Conservation (phyloP, 495 filamentous ascomycete species). For the Aspergillus carlsbadensis region DNA sequence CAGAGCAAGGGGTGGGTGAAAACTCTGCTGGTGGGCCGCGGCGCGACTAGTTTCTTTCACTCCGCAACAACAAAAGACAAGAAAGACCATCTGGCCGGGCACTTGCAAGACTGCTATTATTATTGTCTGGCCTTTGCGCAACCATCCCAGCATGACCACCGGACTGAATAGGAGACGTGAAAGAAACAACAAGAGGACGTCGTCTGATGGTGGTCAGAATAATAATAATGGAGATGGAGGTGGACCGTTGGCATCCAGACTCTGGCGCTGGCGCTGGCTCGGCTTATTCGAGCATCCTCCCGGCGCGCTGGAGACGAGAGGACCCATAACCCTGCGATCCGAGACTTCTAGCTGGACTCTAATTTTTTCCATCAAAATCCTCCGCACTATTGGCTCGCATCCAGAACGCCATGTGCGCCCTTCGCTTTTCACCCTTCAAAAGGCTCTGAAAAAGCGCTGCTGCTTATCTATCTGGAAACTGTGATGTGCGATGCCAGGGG, state of each 20-base stretch:
- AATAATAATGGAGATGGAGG: no score
- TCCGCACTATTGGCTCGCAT: constrained; percentile 9
- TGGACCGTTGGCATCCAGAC: no score
- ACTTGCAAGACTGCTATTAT: background rate
- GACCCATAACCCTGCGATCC: constrained; percentile 6
- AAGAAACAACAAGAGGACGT: background rate
- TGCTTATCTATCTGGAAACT: no score
- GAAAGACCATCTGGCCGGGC: no score
- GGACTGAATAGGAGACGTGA: background rate
- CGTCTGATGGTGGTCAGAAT: background rate
- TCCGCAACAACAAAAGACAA: no score
- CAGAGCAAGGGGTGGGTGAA: constrained; percentile 21
- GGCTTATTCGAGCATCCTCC: background rate
- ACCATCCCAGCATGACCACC: no score
- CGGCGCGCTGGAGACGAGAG: background rate
- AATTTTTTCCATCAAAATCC: background rate
- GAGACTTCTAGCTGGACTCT: constrained; percentile 2
- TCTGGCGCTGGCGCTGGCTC: background rate
- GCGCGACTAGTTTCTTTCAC: background rate
- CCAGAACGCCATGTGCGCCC: background rate
- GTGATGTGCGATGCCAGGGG: constrained; percentile 12
- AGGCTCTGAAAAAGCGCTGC: background rate
- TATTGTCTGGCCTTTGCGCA: background rate
- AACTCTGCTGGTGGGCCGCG: constrained; percentile 23
- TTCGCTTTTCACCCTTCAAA: no score